A percentile compares a stretch with the other conserved stretches of the same genome.
Conservation (phyloP, 768 basidiomycete species). For the Agrocybe pediades region DNA sequence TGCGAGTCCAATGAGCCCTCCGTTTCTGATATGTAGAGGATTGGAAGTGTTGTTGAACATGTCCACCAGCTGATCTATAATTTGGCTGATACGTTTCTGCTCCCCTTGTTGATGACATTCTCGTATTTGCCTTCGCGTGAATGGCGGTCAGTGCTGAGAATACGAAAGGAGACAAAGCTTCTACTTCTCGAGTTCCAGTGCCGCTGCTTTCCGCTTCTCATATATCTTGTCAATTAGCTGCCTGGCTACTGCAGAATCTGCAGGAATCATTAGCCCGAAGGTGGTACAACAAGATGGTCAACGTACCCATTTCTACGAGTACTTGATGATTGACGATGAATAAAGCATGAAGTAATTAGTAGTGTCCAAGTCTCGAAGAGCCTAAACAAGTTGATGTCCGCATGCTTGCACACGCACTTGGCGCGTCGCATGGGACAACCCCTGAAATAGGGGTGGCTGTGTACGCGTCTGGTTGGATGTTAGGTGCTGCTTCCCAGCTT, state of each 20-base stretch:
- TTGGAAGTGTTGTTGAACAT: constrained; percentile 88
- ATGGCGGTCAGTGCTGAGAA: not conserved
- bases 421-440: not conserved
- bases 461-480: not conserved
- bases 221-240: constrained; percentile 93
- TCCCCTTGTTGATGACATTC: constrained; percentile 86
- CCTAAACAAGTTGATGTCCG: not conserved
- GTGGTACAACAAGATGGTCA: not conserved
- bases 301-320: constrained; percentile 25
- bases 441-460: constrained; percentile 15
- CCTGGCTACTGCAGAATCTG: constrained; percentile 75
- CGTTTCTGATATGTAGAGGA: constrained; percentile 88
- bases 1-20: constrained; percentile 93
- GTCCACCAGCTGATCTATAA: constrained; percentile 92
- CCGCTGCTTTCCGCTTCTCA: constrained; percentile 94
- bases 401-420: not conserved
- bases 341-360: constrained; percentile 6
- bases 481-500: not conserved
- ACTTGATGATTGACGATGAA: constrained; percentile 6
- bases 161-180: constrained; percentile 12
- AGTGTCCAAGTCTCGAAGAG: not conserved
- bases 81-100: constrained; percentile 76
- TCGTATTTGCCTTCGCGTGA: constrained; percentile 66
- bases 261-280: not conserved
- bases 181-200: constrained; percentile 94